Conservation (phyloP, 1,139 yeast species). For the Pichia terricola region DNA sequence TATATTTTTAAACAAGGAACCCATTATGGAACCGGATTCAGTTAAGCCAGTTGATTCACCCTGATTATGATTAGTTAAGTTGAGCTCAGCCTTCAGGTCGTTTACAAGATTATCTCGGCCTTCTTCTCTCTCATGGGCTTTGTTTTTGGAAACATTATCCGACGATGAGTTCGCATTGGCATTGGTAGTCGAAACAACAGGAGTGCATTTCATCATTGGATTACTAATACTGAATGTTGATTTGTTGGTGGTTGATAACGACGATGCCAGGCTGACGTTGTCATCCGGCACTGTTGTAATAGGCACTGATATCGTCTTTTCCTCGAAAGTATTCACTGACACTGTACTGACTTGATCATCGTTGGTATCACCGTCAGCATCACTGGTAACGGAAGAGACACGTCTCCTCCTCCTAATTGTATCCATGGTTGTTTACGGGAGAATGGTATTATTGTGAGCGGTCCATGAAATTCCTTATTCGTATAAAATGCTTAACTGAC, state of each 20-base stretch:
- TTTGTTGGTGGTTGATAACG: background rate
- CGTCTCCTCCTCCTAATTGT: slow-evolving; percentile 1
- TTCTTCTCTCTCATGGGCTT: background rate
- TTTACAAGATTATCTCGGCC: background rate
- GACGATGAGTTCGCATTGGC: slow-evolving; percentile 5
- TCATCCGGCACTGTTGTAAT: background rate
- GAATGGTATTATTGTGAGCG: no score
- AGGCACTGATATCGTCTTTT: slow-evolving; percentile 1
- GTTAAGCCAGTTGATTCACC: background rate
- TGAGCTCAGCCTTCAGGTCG: background rate
- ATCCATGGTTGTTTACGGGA: background rate
- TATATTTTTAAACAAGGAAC: background rate
- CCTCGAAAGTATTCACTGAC: slow-evolving; percentile 2
- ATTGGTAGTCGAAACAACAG: slow-evolving; percentile 6
- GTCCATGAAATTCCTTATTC: no score
- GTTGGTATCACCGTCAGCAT: slow-evolving; percentile 19
- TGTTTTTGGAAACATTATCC: background rate
- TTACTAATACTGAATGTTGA: slow-evolving; percentile 4
- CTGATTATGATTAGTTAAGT: background rate
- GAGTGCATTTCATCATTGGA: slow-evolving; percentile 4
- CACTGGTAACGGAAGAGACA: slow-evolving; percentile 12
- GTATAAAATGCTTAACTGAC: no score
- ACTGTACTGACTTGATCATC: slow-evolving; percentile 14
- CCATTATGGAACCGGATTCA: background rate
- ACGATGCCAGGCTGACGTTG: slow-evolving; percentile 1